These are phyloP conservation scores for Oryza glaberrima DNA, from an alignment of 176 grass and related monocot species.

Conservation along the genomic window DNA sequence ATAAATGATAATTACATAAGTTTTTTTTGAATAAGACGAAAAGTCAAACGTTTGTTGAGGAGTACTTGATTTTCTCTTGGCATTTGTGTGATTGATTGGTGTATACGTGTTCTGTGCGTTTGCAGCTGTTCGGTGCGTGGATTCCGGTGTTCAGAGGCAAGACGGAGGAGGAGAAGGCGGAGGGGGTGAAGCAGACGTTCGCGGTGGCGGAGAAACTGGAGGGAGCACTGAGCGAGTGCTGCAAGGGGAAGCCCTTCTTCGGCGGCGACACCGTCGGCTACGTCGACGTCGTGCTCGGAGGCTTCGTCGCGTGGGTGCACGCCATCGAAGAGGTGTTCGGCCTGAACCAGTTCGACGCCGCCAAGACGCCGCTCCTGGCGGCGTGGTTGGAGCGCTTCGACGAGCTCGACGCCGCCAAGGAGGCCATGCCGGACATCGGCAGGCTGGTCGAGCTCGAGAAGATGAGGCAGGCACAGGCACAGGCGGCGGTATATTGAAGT, in stretches of 20 bases:
- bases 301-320: constrained; percentile 2
- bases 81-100: background rate
- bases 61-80: no score
- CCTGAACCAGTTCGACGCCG: constrained; percentile 28
- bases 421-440: constrained; percentile 25
- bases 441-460: background rate
- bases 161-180: constrained; percentile 12
- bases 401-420: constrained; percentile 31
- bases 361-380: constrained; percentile 36
- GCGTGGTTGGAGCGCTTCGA: constrained; percentile 48
- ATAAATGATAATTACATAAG: no score
- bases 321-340: background rate
- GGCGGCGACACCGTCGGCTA: constrained; percentile 53
- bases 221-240: constrained; percentile 35
- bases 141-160: background rate
- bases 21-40: no score
- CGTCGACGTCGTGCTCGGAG: constrained; percentile 47
- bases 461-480: background rate
- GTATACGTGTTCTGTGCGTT: background rate
- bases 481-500: background rate
- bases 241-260: constrained; percentile 46
- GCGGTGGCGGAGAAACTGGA: constrained; percentile 38
- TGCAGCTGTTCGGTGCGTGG: constrained; percentile 9
- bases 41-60: no score
- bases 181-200: background rate